Evolutionary conservation across 148 eudicot species (phyloP).

Genomic region (Rhododendron vialii): DNA sequence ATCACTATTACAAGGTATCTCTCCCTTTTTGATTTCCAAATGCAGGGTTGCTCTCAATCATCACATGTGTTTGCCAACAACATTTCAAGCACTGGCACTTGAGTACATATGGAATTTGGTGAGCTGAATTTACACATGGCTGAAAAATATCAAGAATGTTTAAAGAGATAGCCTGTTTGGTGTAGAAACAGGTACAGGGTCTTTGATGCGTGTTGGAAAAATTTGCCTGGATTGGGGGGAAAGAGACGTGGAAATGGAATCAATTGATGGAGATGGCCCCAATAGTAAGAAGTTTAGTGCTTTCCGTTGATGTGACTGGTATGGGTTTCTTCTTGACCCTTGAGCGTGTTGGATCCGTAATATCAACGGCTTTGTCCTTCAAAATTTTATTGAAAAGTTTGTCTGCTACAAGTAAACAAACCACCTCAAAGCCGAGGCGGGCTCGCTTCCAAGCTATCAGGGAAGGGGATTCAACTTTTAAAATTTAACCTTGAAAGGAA

Average conservation of each 20-base stretch:
- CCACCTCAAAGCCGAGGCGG: slow-evolving; percentile 36
- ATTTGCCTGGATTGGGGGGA: slow-evolving; percentile 77
- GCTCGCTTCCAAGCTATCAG: slow-evolving; percentile 58
- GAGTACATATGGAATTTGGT: slow-evolving; percentile 53
- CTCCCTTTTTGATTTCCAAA: background rate
- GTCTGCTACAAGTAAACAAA: slow-evolving; percentile 45
- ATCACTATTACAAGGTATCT: background rate
- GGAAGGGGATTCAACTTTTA: slow-evolving; percentile 70
- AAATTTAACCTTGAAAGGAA: slow-evolving; percentile 77
- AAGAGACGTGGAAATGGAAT: slow-evolving; percentile 61
- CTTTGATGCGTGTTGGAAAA: slow-evolving; percentile 73
- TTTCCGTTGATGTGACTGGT: slow-evolving; percentile 74
- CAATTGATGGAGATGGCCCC: slow-evolving; percentile 42
- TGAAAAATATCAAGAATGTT: slow-evolving; percentile 86
- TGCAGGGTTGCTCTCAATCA: slow-evolving; percentile 91
- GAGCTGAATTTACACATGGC: slow-evolving; percentile 86
- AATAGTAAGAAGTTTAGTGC: slow-evolving; percentile 37
- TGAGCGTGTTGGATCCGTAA: slow-evolving; percentile 70
- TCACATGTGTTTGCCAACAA: slow-evolving; percentile 42
- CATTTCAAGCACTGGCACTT: too few relatives aligned
- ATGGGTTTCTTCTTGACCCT: slow-evolving; percentile 77
- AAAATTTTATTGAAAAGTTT: slow-evolving; percentile 51
- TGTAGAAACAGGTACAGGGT: slow-evolving; percentile 81
- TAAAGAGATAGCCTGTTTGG: slow-evolving; percentile 77
- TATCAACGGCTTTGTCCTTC: slow-evolving; percentile 56